Percentiles rank a stretch among this genome's conserved stretches.
Conservation (phyloP, 805 yeast species). For the Kazachstania africana region DNA sequence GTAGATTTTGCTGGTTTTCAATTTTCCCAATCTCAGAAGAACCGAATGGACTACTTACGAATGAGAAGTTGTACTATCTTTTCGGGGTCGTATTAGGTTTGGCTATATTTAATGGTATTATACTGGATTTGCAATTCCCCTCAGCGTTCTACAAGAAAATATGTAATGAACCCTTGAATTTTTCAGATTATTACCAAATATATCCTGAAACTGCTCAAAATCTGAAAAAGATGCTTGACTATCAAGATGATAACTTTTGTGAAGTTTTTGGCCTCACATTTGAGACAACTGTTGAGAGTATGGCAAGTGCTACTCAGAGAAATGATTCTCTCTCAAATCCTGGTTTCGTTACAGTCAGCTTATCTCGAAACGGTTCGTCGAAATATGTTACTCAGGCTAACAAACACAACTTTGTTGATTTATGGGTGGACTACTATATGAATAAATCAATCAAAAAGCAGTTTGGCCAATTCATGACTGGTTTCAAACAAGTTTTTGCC, state of each 20-base stretch:
- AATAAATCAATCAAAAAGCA: conserved; percentile 41
- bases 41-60: conserved; percentile 8
- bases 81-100: conserved; percentile 83
- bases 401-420: conserved; percentile 46
- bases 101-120: conserved; percentile 84
- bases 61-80: conserved; percentile 49
- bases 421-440: conserved; percentile 51
- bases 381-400: conserved; percentile 48
- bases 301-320: neutral
- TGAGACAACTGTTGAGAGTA: conserved; percentile 42
- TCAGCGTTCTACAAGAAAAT: conserved; percentile 64
- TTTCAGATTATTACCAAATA: conserved; percentile 56
- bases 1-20: conserved; percentile 68
- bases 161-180: conserved; percentile 38
- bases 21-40: conserved; percentile 30
- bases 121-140: conserved; percentile 72
- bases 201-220: conserved; percentile 57
- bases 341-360: conserved; percentile 31
- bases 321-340: neutral
- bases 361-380: conserved; percentile 47
- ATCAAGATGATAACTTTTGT: conserved; percentile 34
- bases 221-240: conserved; percentile 35
- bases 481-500: conserved; percentile 67
- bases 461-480: conserved; percentile 48
- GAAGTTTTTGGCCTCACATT: conserved; percentile 44